Evolutionary conservation across 2,329 filamentous ascomycete genomes (phyloP), one percentile per base, ranked within the genome.

Genomic region (Arthrobotrys musiformis): DNA sequence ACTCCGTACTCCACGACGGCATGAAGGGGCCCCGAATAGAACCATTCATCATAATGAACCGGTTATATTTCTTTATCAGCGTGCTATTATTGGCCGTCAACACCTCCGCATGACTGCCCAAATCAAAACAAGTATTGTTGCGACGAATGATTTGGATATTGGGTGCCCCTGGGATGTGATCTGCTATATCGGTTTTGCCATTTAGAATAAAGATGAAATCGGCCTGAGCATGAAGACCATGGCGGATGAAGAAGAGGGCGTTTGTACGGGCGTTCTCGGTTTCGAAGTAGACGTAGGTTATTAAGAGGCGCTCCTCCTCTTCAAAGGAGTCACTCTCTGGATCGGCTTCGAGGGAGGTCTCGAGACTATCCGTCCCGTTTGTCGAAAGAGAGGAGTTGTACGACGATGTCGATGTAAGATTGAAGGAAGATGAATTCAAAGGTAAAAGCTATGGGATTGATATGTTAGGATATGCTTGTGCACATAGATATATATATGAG

Each of bases 201-300:
- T 84, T 83, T 58, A 84, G 79, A 66, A 84, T 82, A 78, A 84
- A 84, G 70, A 84, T 77, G 77, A 84, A 84, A 79, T 84, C 83
- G 48, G 83, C 83, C 0, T 76, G 80, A 26, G 70, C 81, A 77
- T 84, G 83, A 1, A 85, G 78, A 24, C 82, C 84, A 61, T 84
- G 81, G 79, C 58, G 19, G 4, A 84, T 61, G 79, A 84, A 84
- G 79, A 82, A 84, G 13, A 80, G 35, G 17, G 84, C 73, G 79
- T 84, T 84, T 40, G 80, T 75, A 40, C 81, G 82, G 19, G 81
- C 80, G 33, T 63, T 63, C 0, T 79, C 79, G 19, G 82, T 82
- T 73, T 85, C 83, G 30, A 81, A 80, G 77, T 82, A 84, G 56
- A 81, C 82, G 54, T 84, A 84, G 2, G 83, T 75, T 35, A 84